A percentile compares a stretch with the other conserved stretches of the same genome.
Conservation (phyloP, 768 basidiomycete genomes). For the Rhizopogon vulgaris region DNA sequence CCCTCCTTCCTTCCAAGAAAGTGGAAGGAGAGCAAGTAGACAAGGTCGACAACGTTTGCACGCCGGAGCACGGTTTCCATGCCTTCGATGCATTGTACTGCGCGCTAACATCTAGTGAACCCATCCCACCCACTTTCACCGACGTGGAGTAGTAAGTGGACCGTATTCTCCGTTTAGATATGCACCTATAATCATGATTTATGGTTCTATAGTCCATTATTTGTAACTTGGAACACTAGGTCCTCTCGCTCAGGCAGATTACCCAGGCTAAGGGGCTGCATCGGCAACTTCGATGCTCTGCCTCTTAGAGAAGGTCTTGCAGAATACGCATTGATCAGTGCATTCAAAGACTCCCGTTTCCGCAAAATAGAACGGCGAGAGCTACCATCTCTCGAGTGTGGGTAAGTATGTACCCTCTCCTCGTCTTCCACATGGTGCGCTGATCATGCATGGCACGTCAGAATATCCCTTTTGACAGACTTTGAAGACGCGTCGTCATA, state of each 20-base stretch:
- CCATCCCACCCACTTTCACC: constrained; percentile 56
- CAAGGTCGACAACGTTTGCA: constrained; percentile 46
- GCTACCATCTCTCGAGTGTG: constrained; percentile 77
- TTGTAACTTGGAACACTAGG: constrained; percentile 92
- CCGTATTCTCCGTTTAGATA: background rate
- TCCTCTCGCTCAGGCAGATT: constrained; percentile 53
- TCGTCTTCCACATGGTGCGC: background rate
- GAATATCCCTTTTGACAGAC: constrained; percentile 89
- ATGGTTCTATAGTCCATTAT: constrained; percentile 53
- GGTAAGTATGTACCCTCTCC: constrained; percentile 45
- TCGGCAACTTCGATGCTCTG: constrained; percentile 85
- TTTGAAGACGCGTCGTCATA: constrained; percentile 83
- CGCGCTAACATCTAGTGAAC: constrained; percentile 48
- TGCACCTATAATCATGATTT: background rate
- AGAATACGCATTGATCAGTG: constrained; percentile 90
- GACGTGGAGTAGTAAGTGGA: constrained; percentile 72
- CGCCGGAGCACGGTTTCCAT: constrained; percentile 70
- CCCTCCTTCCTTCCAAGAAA: constrained; percentile 49
- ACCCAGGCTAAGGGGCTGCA: constrained; percentile 81
- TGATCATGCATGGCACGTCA: constrained; percentile 22
- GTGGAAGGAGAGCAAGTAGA: constrained; percentile 33
- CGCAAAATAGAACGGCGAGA: constrained; percentile 71
- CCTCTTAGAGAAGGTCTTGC: constrained; percentile 68
- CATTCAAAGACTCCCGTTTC: constrained; percentile 86
- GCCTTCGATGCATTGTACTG: constrained; percentile 81